A percentile compares a stretch with the other conserved stretches of the same genome.
These are phyloP conservation scores for Hypomontagnella submonticulosa DNA, from an alignment of 495 filamentous ascomycete species.

Conservation along the genomic window DNA sequence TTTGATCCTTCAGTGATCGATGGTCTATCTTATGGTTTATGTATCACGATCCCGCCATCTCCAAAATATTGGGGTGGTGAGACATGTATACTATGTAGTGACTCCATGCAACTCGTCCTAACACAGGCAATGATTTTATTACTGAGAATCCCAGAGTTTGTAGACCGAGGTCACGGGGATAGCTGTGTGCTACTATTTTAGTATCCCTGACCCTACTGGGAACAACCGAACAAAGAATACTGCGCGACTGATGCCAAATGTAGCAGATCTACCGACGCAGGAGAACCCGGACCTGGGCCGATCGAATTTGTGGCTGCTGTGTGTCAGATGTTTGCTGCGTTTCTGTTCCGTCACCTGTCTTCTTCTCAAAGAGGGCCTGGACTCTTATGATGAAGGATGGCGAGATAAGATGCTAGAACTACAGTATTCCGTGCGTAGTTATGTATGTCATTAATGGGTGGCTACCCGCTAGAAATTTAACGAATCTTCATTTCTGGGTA, in stretches of 20 bases:
- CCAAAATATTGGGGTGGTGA: constrained; percentile 7
- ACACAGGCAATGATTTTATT: constrained; percentile 26
- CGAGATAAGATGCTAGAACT: constrained; percentile 11
- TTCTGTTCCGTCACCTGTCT: not conserved
- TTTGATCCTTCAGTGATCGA: constrained; percentile 7
- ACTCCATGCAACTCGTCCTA: constrained; percentile 11
- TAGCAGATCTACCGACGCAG: constrained; percentile 41
- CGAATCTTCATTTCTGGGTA: not conserved
- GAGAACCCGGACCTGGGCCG: constrained; percentile 35
- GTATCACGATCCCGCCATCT: constrained; percentile 22
- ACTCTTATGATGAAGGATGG: constrained; percentile 20
- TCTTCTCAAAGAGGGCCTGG: constrained; percentile 7
- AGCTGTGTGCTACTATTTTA: constrained; percentile 34
- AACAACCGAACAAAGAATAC: constrained; percentile 13
- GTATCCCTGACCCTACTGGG: constrained; percentile 15
- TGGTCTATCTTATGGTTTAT: constrained; percentile 14
- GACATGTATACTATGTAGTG: constrained; percentile 5
- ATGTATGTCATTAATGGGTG: not conserved
- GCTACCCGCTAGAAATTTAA: constrained; percentile 6
- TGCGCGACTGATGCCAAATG: constrained; percentile 34
- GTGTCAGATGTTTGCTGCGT: constrained; percentile 30
- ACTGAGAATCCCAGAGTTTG: constrained; percentile 12
- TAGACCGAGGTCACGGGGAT: constrained; percentile 24
- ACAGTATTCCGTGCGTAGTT: not conserved
- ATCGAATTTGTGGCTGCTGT: constrained; percentile 26